Base-by-base conservation (phyloP, 148 eudicot species). In the Cornus florida region DNA sequence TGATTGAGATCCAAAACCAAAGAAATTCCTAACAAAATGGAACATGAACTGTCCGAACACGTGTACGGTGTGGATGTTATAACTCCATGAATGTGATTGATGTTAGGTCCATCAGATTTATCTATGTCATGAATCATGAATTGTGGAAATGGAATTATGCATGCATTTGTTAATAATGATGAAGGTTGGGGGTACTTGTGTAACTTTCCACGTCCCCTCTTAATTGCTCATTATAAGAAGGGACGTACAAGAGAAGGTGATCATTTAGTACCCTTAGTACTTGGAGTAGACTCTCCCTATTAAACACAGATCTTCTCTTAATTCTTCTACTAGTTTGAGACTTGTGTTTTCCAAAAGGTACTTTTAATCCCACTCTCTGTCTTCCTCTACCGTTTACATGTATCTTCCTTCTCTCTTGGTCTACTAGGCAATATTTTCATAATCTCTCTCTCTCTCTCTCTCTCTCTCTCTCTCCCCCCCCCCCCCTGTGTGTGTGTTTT, bases 101-200 rank as follows among this genome's bases (percentile, higher is more conserved):
- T 23, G 59, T 12, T 14, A 50, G 11, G 57, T 50, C 14, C 0
- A 48, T 48, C 53, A 48, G 10, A 48, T 48, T 7, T 4, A 48
- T 11, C 2, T 48, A 48, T 48, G 5, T 35, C 38, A 35, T 28
- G 28, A 28, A 28, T 35, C 38, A 35, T 35, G 38, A 35, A 4
- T 3, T 43, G 6, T 43, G 8, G 7, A 43, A 4, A 43, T 43
- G 73, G 56, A 56, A 19, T 66, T 67, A 56, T 67, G 70, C 0
- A 39, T 67, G 33, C 10, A 69, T 28, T 62, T 38, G 71, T 50
- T 39, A 77, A 64, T 79, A 11, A 16, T 17, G 1, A 46, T n/a
- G 70, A 76, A 79, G 19, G 43, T 28, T 0, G 75, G 77, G 89
- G 85, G 83, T 67, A 38, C 13, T 59, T 68, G 23, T 43, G 85